Evolutionary conservation across 1,284 basidiomycete genomes (phyloP).

Genomic region (Schizophyllum amplum): DNA sequence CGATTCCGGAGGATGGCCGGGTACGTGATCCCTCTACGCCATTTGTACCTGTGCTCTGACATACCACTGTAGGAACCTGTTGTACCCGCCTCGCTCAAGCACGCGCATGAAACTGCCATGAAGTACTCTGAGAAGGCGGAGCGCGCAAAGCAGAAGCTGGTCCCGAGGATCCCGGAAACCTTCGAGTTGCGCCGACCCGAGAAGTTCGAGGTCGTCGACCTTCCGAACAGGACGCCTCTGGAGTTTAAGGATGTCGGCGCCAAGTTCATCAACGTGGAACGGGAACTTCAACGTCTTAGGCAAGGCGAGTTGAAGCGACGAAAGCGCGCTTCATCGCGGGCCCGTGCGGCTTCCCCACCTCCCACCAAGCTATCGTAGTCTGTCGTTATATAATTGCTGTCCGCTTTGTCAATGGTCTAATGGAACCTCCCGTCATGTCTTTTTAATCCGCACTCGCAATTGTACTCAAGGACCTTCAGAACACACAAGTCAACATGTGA

Average conservation of each 20-base stretch:
- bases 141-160: conserved; percentile 30
- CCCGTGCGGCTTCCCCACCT: background rate
- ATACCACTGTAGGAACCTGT: conserved; percentile 41
- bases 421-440: background rate
- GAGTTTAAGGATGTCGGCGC: conserved; percentile 64
- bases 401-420: background rate
- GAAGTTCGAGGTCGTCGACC: conserved; percentile 25
- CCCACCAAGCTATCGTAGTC: background rate
- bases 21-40: conserved; percentile 17
- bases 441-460: background rate
- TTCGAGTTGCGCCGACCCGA: conserved; percentile 27
- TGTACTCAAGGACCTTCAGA: no score
- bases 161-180: conserved; percentile 27
- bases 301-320: background rate
- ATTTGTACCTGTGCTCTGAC: background rate
- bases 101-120: conserved; percentile 28
- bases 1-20: conserved; percentile 50
- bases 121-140: conserved; percentile 19
- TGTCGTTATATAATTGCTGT: background rate
- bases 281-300: conserved; percentile 14
- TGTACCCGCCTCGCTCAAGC: conserved; percentile 42
- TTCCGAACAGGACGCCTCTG: conserved; percentile 39
- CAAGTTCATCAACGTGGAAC: conserved; percentile 53
- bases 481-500: no score
- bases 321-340: background rate